phyloP scores from a whole-genome alignment of 768 basidiomycete species.

The Amanita pseudoporphyria region DNA sequence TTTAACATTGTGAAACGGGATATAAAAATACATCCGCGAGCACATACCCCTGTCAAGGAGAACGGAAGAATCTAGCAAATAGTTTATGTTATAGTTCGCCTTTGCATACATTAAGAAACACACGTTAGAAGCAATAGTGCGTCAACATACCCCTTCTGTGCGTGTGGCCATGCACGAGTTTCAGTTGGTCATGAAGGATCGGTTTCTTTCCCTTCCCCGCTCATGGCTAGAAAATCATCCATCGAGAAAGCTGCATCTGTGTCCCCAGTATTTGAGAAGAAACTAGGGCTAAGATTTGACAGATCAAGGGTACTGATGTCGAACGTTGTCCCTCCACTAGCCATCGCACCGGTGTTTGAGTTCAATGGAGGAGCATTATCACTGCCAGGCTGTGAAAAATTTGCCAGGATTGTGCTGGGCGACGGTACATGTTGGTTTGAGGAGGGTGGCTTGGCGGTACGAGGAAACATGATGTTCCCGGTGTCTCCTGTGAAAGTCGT shows the following conservation, averaged over 20 bases:
- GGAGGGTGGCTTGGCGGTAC: slow-evolving; percentile 10
- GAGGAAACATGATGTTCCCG: slow-evolving; percentile 9
- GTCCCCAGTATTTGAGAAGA: slow-evolving; percentile 27
- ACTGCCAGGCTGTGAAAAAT: slow-evolving; percentile 22
- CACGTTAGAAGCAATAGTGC: no score
- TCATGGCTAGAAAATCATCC: slow-evolving; percentile 42
- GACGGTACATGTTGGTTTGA: slow-evolving; percentile 23
- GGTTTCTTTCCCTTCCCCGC: slow-evolving; percentile 13
- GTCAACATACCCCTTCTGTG: no score
- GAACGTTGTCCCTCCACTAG: slow-evolving; percentile 24
- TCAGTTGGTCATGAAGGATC: not conserved
- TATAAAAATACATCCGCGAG: no score
- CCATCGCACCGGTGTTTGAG: slow-evolving; percentile 16
- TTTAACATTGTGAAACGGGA: no score
- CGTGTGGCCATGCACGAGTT: no score
- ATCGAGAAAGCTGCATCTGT: slow-evolving; percentile 35
- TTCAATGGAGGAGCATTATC: slow-evolving; percentile 9
- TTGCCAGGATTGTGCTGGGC: slow-evolving; percentile 32
- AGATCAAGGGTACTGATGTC: slow-evolving; percentile 42
- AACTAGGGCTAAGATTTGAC: slow-evolving; percentile 31
- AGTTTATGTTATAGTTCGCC: no score
- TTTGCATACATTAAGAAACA: no score
- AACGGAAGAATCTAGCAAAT: no score
- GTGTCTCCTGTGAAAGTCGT: slow-evolving; percentile 14
- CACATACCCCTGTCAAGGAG: no score